Base-by-base conservation (phyloP, 2,329 filamentous ascomycete species). In the Dothidotthia symphoricarpi region DNA sequence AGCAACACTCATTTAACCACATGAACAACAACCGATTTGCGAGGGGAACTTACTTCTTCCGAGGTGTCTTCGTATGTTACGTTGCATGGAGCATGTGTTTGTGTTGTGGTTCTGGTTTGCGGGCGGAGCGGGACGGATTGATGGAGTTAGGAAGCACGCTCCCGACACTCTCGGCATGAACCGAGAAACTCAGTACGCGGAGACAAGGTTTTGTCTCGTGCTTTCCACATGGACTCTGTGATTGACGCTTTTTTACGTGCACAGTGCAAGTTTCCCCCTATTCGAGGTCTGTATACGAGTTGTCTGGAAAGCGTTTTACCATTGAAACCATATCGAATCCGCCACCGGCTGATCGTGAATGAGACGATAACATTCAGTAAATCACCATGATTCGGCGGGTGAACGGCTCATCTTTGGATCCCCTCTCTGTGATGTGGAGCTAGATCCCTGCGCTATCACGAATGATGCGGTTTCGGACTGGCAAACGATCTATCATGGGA, bases 121-220 rank as follows among this genome's bases (percentile, higher is more conserved):
- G 60, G 58, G 44, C 54, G 59, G 60, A 50, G 51, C 55, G 58
- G 59, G 57, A 58, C 34, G 41, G 52, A 49, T 47, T 52, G 53
- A 51, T 46, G 38, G 36, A 39, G 28, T 36, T 35, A 53, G 41
- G 31, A 38, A 50, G 59, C 61, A 64, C 59, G 59, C 53, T 55
- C 59, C 59, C 42, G 47, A 49, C 39, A 36, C 40, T 63, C n/a
- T n/a, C n/a, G n/a, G n/a, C n/a, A n/a, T n/a, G 40, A 48, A 39
- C 56, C 53, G 55, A 55, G 40, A 30, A 34, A 16, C 39, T 34
- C 27, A 43, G 28, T 28, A 33, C 36, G 33, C 25, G 30, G 32
- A 29, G 29, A 45, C 19, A 22, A 5, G 19, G 9, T 30, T n/a
- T 22, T 22, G 9, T 22, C 19, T 22, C 19, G 19, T 22, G 19